These are phyloP conservation scores for Saprolegnia parasitica DNA, from an alignment of 352 stramenopile species.

Conservation along the genomic window DNA sequence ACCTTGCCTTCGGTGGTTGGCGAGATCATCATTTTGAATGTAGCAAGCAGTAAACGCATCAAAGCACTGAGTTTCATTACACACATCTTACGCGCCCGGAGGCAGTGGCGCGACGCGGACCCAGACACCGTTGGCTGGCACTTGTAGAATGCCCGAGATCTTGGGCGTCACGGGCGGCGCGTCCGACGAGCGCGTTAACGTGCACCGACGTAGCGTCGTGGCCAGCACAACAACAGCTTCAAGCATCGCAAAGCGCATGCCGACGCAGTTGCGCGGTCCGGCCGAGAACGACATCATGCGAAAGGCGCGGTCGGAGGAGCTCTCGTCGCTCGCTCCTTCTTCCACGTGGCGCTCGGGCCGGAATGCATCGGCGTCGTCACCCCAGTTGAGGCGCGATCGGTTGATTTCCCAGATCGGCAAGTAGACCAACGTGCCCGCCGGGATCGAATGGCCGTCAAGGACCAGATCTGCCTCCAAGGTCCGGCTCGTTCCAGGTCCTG, in stretches of 20 bases:
- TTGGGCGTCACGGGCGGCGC: not conserved
- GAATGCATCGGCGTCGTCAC: conserved; percentile 45
- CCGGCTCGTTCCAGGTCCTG: conserved; percentile 61
- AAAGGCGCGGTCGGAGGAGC: conserved; percentile 37
- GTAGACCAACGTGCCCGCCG: conserved; percentile 33
- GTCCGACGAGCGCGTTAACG: not conserved
- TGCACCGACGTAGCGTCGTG: not conserved
- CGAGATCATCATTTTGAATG: no score
- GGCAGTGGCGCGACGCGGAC: not conserved
- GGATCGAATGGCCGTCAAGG: conserved; percentile 4
- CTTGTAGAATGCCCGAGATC: conserved; percentile 6
- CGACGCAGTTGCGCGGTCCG: conserved; percentile 56
- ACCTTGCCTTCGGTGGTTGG: no score
- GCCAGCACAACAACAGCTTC: conserved; percentile 42
- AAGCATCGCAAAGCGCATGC: conserved; percentile 65
- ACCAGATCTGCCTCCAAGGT: conserved; percentile 44
- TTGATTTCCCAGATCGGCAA: conserved; percentile 77
- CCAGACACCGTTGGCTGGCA: conserved; percentile 15
- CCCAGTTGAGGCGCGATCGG: conserved; percentile 47
- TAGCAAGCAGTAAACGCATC: no score
- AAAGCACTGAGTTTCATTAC: no score
- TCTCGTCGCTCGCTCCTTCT: conserved; percentile 36
- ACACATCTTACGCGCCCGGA: not conserved
- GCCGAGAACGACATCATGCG: conserved; percentile 68
- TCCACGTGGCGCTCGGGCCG: conserved; percentile 61